Base-by-base conservation (phyloP, 2,329 filamentous ascomycete species). In the Dactylellina drechsleri region DNA sequence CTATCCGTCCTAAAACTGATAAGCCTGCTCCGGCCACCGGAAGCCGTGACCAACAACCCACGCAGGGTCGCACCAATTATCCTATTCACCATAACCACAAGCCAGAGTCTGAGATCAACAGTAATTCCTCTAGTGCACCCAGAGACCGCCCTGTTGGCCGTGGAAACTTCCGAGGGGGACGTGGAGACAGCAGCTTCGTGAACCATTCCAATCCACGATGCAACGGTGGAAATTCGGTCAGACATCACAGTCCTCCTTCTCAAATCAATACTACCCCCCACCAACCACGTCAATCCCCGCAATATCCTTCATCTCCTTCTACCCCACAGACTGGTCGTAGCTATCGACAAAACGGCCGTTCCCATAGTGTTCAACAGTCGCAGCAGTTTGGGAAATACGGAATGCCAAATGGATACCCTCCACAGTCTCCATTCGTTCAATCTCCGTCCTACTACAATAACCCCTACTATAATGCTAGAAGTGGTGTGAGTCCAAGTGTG, bases 101-200 rank as follows among this genome's bases (percentile, higher is more conserved):
- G 41, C 71, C 64, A 45, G 71, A 75, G 23, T 16, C 36, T 20
- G 71, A 75, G 5, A 7, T 50, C 36, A 65, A 54, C 36, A 50
- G 57, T 31, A 26, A 53, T 45, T 36, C 31, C 31, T 62, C 66
- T 31, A 26, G 18, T 20, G 49, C 31, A 36, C 7, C 70, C n/a
- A 61, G 71, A 40, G 71, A 75, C 18, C 71, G 71, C 18, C 58
- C 71, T 8, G 50, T 62, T 4, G 64, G 70, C 23, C 77, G 77
- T 61, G 77, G 77, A 16, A 67, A 60, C 18, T 76, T 77, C 56
- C 76, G 71, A 47, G 76, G 77, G 41, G 74, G 57, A n/a, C 72
- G 70, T 31, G 70, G 68, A n/a, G 67, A 74, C 36, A 74, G 47
- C 43, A n/a, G 4, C 57, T 75, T 75, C 54, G 49, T 75, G 43